Base-by-base conservation (phyloP, 139 green algal species). In the Bryopsis sp. region DNA sequence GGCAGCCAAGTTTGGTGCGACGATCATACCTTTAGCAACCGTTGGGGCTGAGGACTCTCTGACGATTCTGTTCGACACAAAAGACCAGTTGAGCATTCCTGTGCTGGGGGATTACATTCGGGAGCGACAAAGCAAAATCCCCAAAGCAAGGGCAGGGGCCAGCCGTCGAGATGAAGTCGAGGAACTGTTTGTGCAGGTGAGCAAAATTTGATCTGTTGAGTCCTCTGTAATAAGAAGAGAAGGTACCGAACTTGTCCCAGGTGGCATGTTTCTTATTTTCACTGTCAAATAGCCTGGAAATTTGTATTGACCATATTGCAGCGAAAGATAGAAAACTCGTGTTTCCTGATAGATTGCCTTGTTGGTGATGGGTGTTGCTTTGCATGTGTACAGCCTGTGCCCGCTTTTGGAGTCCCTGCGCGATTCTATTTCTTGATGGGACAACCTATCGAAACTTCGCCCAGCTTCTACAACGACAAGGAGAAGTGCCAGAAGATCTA, bases 401-500 rank as follows among this genome's bases (percentile, higher is more conserved):
- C 43, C 19, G 43, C 43, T 54, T 19, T 26, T 54, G 43, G 43
- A n/a, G 37, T 77, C 24, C 78, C 82, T 0, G 48, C 77, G 26
- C 84, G 93, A 34, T 88, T 95, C 68, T 98, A 98, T 78, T 98
- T 90, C 75, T 63, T 82, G 15, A 97, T 97, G 67, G 71, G 82
- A 11, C n/a, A 73, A 67, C 90, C 91, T 54, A 91, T 97, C 47
- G 2, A 63, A 24, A 88, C 81, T 2, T 66, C n/a, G 19, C 70
- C 72, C 0, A 63, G 71, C 19, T 54, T 83, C 38, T 73, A 70
- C 22, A 48, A 82, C 4, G 80, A 95, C 74, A 76, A 76, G 6
- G 78, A 72, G 22, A 60, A 35, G 1, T 78, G 70, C 54, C 75
- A 88, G 4, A 65, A 72, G 7, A 58, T 95, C 4, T 96, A 96